Evolutionary conservation across 352 stramenopile genomes (phyloP).

Genomic region (Lagenidium sp.): DNA sequence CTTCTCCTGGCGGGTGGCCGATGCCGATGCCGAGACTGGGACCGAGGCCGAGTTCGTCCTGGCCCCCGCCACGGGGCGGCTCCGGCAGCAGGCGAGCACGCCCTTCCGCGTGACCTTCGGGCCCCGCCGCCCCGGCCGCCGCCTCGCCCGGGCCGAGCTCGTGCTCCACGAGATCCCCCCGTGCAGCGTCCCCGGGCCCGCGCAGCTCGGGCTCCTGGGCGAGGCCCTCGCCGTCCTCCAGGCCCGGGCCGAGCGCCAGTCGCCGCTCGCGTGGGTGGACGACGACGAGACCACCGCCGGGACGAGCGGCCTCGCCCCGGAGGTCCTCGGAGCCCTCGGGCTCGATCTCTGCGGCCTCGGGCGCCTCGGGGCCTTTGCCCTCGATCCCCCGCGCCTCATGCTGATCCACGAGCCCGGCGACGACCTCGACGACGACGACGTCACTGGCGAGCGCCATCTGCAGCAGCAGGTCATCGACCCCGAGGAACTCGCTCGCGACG

Average conservation of each 20-base stretch:
- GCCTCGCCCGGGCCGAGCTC: conserved; percentile 26
- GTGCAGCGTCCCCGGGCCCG: conserved; percentile 40
- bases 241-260: background rate
- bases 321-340: conserved; percentile 2
- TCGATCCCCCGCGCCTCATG: conserved; percentile 1
- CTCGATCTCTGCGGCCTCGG: conserved; percentile 7
- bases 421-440: background rate
- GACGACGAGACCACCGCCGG: background rate
- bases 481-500: too few species aligned
- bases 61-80: conserved; percentile 23
- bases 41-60: conserved; percentile 26
- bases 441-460: too few species aligned
- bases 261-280: conserved; percentile 16
- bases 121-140: conserved; percentile 14
- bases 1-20: conserved; percentile 39
- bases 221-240: too few species aligned
- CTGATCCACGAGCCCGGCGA: background rate
- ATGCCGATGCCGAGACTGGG: background rate
- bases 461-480: too few species aligned
- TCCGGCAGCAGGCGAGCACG: conserved; percentile 22
- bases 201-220: conserved; percentile 27
- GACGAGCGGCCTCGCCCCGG: background rate
- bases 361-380: conserved; percentile 6
- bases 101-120: conserved; percentile 41
- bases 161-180: conserved; percentile 31